These are phyloP conservation scores for Suillus cothurnatus DNA, from an alignment of 768 basidiomycete genomes.

Conservation along the genomic window DNA sequence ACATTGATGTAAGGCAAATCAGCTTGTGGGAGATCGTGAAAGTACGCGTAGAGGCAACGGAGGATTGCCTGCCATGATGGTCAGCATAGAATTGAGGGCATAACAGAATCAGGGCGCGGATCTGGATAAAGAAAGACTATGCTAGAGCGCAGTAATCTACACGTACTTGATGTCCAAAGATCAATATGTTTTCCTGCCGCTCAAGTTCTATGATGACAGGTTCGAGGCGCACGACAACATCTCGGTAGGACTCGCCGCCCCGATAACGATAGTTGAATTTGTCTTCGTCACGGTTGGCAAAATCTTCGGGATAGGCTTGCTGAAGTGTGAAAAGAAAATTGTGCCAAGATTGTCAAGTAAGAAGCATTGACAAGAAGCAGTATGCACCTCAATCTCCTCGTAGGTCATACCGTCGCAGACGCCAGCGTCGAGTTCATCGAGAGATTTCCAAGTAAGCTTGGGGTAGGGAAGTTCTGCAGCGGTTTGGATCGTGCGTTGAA, in stretches of 20 bases:
- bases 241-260: slow-evolving; percentile 96
- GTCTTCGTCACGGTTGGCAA: slow-evolving; percentile 96
- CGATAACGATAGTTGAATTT: slow-evolving; percentile 99
- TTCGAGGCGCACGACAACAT: slow-evolving; percentile 93
- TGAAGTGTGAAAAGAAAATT: slow-evolving; percentile 30
- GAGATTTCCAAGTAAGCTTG: slow-evolving; percentile 97
- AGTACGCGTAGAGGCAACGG: slow-evolving; percentile 89
- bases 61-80: slow-evolving; percentile 30
- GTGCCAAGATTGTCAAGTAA: neutral
- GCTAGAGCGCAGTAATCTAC: slow-evolving; percentile 3
- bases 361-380: neutral
- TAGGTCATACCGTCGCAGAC: slow-evolving; percentile 99
- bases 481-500: slow-evolving; percentile 91
- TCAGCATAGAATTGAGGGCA: slow-evolving; percentile 7
- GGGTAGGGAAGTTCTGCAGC: slow-evolving; percentile 78
- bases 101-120: neutral
- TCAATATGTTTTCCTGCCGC: slow-evolving; percentile 94
- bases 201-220: slow-evolving; percentile 99
- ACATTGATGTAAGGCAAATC: slow-evolving; percentile 99
- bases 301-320: slow-evolving; percentile 97
- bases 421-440: slow-evolving; percentile 98
- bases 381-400: slow-evolving; percentile 89
- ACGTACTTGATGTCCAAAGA: slow-evolving; percentile 89
- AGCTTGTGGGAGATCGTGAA: slow-evolving; percentile 87
- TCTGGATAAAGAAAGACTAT: neutral